Percentiles rank a stretch among this genome's conserved stretches.
Evolutionary conservation across 2,329 filamentous ascomycete species (phyloP).

Genomic region (Calonectria pteridis): DNA sequence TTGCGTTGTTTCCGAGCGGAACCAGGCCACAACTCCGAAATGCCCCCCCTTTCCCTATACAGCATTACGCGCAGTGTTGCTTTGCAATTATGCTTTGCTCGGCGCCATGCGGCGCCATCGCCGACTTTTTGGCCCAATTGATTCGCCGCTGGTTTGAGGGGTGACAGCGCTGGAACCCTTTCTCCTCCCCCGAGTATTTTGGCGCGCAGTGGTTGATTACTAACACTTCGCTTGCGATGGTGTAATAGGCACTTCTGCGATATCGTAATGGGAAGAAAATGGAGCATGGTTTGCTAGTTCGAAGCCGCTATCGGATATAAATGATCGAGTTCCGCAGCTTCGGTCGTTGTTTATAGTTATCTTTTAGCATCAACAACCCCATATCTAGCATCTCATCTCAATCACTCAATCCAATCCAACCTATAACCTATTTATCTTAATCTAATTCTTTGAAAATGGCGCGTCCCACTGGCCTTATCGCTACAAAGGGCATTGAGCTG

Average conservation of each 20-base stretch:
- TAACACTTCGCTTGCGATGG: background rate
- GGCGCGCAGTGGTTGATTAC: background rate
- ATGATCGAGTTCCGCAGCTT: background rate
- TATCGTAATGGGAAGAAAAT: background rate
- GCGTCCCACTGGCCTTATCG: slow-evolving; percentile 66
- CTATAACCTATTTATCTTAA: background rate
- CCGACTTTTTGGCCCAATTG: background rate
- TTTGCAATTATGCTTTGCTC: background rate
- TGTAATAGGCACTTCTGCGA: background rate
- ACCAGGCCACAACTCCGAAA: background rate
- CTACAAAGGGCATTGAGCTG: slow-evolving; percentile 74
- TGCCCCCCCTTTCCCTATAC: background rate
- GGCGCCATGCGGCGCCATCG: background rate
- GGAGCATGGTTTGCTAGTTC: background rate
- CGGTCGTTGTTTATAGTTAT: background rate
- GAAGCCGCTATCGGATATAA: background rate
- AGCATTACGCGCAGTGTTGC: background rate
- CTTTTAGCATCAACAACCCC: background rate
- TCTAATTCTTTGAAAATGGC: slow-evolving; percentile 36
- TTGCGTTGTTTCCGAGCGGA: background rate
- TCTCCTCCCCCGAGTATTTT: background rate
- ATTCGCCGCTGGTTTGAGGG: background rate
- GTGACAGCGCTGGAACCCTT: background rate
- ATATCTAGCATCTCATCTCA: background rate
- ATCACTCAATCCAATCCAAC: background rate